Evolutionary conservation across 179 eudicot species (phyloP), one percentile per base, ranked within the genome.

Genomic region (Silene coronaria): DNA sequence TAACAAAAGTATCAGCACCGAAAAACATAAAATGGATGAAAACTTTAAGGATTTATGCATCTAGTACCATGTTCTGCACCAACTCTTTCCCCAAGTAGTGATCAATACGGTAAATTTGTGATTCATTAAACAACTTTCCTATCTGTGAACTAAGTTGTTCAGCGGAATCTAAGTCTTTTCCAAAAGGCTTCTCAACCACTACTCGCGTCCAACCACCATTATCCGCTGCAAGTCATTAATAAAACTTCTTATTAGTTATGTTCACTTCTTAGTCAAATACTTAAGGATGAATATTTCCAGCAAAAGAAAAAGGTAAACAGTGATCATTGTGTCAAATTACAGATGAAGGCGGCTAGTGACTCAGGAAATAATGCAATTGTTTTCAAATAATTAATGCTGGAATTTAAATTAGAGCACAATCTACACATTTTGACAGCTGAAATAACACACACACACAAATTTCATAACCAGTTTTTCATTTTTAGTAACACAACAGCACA

Each of bases 121-220:
- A 83, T 77, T 96, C 99, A 19, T 89, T 88, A 87, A 96, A 96
- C 76, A 96, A 67, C 88, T 89, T 87, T 55, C 99, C 99, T 67
- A 96, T 96, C 72, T 93, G 96, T 27, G 90, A 64, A 80, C 99
- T 96, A 53, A 96, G 94, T 81, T 89, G 75, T 83, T 96, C 99
- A 58, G 99, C 87, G 53, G 99, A 91, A 58, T 80, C 88, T 80
- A 91, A 84, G 85, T 96, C 99, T 83, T 77, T 96, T 23, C 99
- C 99, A 79, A 96, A 96, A 67, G 99, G 98, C 89, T 96, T 96
- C 85, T 96, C 99, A 73, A 93, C 98, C 77, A 96, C 89, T 75
- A 93, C 85, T 11, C 98, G 90, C 69, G 98, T 89, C 99, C 99
- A 96, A 79, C 99, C 98, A 71, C 96, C 97, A 75, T 75, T 91